Evolutionary conservation across 495 filamentous ascomycete genomes (phyloP).

Genomic region (Rhizodiscina lignyota): DNA sequence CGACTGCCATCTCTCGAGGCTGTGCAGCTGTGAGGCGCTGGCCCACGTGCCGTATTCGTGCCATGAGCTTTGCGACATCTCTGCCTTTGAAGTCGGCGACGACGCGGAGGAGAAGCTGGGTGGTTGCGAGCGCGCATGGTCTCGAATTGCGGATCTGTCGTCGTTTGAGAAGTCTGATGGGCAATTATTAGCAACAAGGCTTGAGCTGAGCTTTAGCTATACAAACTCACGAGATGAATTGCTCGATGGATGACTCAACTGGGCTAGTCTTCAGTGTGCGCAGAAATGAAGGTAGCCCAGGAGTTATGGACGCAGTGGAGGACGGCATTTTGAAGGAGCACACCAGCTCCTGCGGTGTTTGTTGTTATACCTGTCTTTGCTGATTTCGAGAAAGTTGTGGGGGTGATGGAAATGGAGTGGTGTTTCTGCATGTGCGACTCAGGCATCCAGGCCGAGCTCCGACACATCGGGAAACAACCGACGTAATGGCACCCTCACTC

Average conservation of each 20-base stretch:
- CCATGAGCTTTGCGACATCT: constrained; percentile 52
- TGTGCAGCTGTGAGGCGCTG: constrained; percentile 60
- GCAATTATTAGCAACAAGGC: neutral
- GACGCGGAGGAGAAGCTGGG: constrained; percentile 68
- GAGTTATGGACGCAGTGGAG: constrained; percentile 34
- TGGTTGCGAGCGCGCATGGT: constrained; percentile 79
- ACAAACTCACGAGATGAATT: constrained; percentile 52
- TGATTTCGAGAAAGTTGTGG: no score
- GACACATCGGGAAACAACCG: no score
- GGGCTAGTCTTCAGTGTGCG: constrained; percentile 56
- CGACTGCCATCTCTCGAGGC: constrained; percentile 76
- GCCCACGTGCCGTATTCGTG: constrained; percentile 59
- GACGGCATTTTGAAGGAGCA: constrained; percentile 29
- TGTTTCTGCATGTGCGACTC: no score
- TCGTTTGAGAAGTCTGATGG: constrained; percentile 62
- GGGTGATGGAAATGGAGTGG: no score
- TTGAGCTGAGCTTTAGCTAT: neutral
- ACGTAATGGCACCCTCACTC: no score
- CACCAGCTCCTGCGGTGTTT: no score
- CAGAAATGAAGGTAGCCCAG: constrained; percentile 57
- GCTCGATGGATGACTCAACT: constrained; percentile 65
- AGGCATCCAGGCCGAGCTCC: no score
- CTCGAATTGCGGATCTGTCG: constrained; percentile 75
- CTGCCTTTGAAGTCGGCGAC: constrained; percentile 55
- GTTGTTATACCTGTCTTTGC: no score